These are phyloP conservation scores for Pseudonitzschia multistriata DNA, from an alignment of 108 stramenopile genomes.

Conservation along the genomic window DNA sequence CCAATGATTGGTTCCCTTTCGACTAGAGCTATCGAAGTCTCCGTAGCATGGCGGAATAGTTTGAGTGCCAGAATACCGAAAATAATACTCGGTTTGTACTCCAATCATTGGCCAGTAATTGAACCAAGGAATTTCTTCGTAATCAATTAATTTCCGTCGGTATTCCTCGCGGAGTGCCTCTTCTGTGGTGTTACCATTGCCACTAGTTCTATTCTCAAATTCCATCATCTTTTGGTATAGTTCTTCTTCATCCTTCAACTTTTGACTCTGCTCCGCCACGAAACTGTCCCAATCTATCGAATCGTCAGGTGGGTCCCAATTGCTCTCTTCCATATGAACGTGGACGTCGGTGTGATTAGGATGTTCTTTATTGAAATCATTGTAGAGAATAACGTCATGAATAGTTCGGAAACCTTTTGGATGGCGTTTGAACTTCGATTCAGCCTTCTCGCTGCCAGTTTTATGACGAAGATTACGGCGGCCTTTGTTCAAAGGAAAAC, in stretches of 20 bases:
- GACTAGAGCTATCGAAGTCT: background rate
- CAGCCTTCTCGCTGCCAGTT: background rate
- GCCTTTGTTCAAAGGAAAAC: constrained; percentile 22
- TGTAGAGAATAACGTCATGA: constrained; percentile 23
- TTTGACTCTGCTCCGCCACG: constrained; percentile 7
- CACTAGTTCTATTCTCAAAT: background rate
- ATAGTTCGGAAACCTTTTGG: constrained; percentile 9
- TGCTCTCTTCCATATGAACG: constrained; percentile 23
- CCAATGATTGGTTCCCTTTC: constrained; percentile 25
- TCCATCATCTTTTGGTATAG: constrained; percentile 8
- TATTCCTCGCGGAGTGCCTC: constrained; percentile 10
- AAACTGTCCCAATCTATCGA: constrained; percentile 26
- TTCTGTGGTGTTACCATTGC: background rate
- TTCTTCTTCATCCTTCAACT: constrained; percentile 18
- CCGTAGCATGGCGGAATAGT: constrained; percentile 50
- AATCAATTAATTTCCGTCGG: constrained; percentile 9
- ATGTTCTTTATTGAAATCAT: constrained; percentile 11
- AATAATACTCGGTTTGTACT: constrained; percentile 37
- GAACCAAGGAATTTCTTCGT: constrained; percentile 23
- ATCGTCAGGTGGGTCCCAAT: constrained; percentile 22
- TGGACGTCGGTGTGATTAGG: constrained; percentile 16
- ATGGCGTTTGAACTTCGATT: constrained; percentile 9
- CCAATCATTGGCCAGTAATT: constrained; percentile 39
- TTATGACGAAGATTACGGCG: constrained; percentile 4
- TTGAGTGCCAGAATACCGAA: constrained; percentile 25